These are phyloP conservation scores for Pseudogymnoascus sp. DNA, from an alignment of 2,329 filamentous ascomycete genomes.

Conservation along the genomic window DNA sequence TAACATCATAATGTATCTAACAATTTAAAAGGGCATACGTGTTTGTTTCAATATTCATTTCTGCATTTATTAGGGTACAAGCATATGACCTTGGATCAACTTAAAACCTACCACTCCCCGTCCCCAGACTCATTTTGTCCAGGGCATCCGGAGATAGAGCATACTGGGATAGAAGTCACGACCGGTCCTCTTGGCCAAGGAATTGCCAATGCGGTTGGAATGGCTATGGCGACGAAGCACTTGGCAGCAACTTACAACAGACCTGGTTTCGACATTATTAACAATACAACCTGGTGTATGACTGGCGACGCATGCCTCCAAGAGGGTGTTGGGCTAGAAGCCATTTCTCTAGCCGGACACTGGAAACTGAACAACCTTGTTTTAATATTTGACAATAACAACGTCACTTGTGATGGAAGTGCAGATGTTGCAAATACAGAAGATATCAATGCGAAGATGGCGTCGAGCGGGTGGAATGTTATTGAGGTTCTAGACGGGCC, in stretches of 20 bases:
- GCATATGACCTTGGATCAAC: neutral
- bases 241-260: conserved; percentile 38
- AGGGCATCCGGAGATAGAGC: neutral
- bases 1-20: too few species aligned
- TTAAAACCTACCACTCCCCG: neutral
- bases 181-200: conserved; percentile 40
- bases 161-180: conserved; percentile 36
- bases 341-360: conserved; percentile 36
- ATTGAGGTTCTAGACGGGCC: conserved; percentile 38
- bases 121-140: neutral
- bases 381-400: conserved; percentile 44
- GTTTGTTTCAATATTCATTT: neutral
- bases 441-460: conserved; percentile 42
- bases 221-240: conserved; percentile 42
- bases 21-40: neutral
- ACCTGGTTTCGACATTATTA: conserved; percentile 35
- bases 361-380: conserved; percentile 38
- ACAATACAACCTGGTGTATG: conserved; percentile 41
- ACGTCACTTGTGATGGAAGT: conserved; percentile 41
- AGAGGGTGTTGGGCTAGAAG: conserved; percentile 41
- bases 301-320: conserved; percentile 41
- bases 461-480: conserved; percentile 39
- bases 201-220: conserved; percentile 18
- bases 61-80: neutral
- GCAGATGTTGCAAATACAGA: conserved; percentile 40